Conservation (phyloP, 2,329 filamentous ascomycete species). For the Cordyceps militaris region DNA sequence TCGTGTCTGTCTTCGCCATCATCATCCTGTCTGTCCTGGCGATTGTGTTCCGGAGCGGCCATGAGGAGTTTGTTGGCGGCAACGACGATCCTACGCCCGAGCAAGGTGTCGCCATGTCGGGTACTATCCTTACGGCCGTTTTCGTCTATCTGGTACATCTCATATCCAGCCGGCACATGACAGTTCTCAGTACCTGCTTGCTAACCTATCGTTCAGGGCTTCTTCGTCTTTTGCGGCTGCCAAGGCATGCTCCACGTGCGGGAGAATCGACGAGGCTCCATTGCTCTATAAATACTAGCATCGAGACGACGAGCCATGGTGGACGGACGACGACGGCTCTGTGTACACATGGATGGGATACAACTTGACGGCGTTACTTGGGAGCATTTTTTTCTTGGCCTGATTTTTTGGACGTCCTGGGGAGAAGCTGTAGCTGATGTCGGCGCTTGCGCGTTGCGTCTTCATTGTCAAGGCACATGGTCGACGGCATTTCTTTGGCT, state of each 20-base stretch:
- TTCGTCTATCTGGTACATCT: conserved; percentile 76
- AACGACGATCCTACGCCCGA: conserved; percentile 60
- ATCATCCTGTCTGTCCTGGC: conserved; percentile 58
- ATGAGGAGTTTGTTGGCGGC: conserved; percentile 78
- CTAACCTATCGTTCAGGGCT: conserved; percentile 48
- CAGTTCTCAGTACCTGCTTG: background rate
- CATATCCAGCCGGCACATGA: background rate
- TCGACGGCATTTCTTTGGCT: background rate
- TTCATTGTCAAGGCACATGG: background rate
- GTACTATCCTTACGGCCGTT: conserved; percentile 81
- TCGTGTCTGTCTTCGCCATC: conserved; percentile 61
- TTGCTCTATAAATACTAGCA: conserved; percentile 55
- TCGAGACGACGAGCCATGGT: background rate
- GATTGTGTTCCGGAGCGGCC: conserved; percentile 67
- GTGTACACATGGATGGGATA: background rate
- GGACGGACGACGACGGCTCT: background rate
- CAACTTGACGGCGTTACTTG: conserved; percentile 3
- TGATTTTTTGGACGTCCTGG: background rate
- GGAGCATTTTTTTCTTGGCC: conserved; percentile 6
- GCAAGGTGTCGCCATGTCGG: conserved; percentile 71
- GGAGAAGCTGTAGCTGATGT: background rate
- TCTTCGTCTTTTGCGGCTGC: conserved; percentile 85
- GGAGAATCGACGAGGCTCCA: conserved; percentile 75
- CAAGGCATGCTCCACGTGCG: conserved; percentile 83
- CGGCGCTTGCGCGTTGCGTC: background rate